A percentile compares a stretch with the other conserved stretches of the same genome.
Evolutionary conservation across 2,329 filamentous ascomycete species (phyloP).

Genomic region (Aschersonia sp.): DNA sequence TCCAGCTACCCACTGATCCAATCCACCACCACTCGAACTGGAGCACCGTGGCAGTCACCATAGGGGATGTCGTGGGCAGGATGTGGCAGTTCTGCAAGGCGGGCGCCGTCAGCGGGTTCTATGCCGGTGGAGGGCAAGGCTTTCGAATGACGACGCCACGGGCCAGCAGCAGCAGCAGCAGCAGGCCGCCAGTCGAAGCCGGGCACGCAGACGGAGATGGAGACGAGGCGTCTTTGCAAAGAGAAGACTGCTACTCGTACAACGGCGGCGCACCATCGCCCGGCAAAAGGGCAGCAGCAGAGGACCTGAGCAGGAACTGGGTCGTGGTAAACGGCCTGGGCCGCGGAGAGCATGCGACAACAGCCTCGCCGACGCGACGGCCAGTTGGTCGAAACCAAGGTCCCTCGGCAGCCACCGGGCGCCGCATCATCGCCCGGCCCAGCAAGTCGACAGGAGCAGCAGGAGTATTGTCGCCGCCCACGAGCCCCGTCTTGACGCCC

Average conservation of each 20-base stretch:
- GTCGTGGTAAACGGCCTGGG: too few relatives aligned
- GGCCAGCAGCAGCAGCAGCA: constrained; percentile 3
- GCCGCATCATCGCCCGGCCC: constrained; percentile 12
- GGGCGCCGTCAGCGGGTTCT: constrained; percentile 67
- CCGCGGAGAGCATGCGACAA: too few relatives aligned
- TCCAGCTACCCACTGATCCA: constrained; percentile 15
- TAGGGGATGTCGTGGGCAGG: constrained; percentile 57
- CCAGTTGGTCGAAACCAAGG: too few relatives aligned
- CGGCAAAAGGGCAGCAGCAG: too few relatives aligned
- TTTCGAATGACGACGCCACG: constrained; percentile 40
- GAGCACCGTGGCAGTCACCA: constrained; percentile 43
- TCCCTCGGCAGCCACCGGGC: too few relatives aligned
- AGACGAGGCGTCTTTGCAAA: constrained; percentile 7
- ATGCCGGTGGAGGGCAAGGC: constrained; percentile 65
- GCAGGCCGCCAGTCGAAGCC: constrained; percentile 3
- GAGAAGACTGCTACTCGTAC: too few relatives aligned
- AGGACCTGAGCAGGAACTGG: too few relatives aligned
- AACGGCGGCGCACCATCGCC: too few relatives aligned
- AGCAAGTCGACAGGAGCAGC: constrained; percentile 8
- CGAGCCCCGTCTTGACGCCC: constrained; percentile 2
- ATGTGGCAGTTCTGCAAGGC: constrained; percentile 73
- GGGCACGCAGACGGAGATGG: constrained; percentile 4
- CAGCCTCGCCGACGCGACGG: too few relatives aligned
- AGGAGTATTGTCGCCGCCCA: constrained; percentile 14
- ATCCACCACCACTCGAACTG: constrained; percentile 25